These are phyloP conservation scores for Brasilioporus rufonigricans DNA, from an alignment of 768 basidiomycete species.

Conservation along the genomic window DNA sequence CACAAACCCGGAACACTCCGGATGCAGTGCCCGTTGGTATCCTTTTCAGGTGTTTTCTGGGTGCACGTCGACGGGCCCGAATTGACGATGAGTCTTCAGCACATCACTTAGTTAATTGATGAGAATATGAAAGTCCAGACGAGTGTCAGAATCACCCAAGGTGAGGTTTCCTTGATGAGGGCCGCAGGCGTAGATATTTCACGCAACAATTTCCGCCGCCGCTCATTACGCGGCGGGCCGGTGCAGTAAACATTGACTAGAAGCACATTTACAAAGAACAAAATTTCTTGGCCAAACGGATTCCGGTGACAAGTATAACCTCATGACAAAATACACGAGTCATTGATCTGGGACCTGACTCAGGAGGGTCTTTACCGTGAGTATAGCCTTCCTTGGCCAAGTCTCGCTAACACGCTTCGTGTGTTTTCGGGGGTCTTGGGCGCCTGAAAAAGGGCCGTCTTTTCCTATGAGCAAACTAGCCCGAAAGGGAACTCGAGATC, in stretches of 20 bases:
- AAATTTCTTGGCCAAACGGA: slow-evolving; percentile 17
- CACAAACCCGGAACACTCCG: slow-evolving; percentile 24
- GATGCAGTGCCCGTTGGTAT: slow-evolving; percentile 1
- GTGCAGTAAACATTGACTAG: slow-evolving; percentile 7
- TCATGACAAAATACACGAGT: slow-evolving; percentile 24
- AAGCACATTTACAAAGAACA: slow-evolving; percentile 9
- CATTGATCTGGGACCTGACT: slow-evolving; percentile 12
- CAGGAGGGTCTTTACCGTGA: slow-evolving; percentile 19
- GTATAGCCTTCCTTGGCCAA: slow-evolving; percentile 32
- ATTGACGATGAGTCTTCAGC: slow-evolving; percentile 2
- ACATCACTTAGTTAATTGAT: slow-evolving; percentile 8
- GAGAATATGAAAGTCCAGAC: slow-evolving; percentile 6
- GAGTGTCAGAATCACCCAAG: not conserved
- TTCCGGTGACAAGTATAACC: slow-evolving; percentile 17
- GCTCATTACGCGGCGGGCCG: slow-evolving; percentile 12
- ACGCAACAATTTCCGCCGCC: slow-evolving; percentile 32
- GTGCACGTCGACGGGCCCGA: slow-evolving; percentile 23
- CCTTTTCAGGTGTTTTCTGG: not conserved
- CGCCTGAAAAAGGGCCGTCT: slow-evolving; percentile 22
- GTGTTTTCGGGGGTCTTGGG: slow-evolving; percentile 28
- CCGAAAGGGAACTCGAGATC: slow-evolving; percentile 51
- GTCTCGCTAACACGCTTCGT: slow-evolving; percentile 27
- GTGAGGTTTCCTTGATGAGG: slow-evolving; percentile 4
- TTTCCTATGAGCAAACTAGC: slow-evolving; percentile 35
- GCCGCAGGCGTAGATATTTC: slow-evolving; percentile 1